Evolutionary conservation across 1,284 basidiomycete species (phyloP).

Genomic region (Tilletia horrida): DNA sequence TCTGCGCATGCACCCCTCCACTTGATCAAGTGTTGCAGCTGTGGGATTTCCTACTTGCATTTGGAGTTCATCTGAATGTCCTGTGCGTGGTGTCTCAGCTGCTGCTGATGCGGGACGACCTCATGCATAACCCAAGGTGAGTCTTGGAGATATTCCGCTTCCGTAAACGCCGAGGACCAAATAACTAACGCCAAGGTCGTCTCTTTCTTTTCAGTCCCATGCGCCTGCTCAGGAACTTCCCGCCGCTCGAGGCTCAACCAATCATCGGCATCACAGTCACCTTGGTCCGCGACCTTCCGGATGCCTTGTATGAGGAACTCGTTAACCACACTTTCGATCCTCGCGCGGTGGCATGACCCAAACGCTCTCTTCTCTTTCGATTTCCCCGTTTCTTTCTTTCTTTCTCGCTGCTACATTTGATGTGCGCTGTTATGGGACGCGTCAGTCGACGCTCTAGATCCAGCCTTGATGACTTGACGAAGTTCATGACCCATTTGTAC

Average conservation of each 20-base stretch:
- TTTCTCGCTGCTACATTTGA: too few relatives aligned
- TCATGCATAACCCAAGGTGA: conserved; percentile 78
- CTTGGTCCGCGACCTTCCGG: conserved; percentile 81
- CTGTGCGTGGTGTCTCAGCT: conserved; percentile 93
- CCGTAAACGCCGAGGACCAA: conserved; percentile 6
- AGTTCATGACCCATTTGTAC: too few relatives aligned
- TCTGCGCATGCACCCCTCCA: conserved; percentile 94
- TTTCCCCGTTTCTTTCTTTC: too few relatives aligned
- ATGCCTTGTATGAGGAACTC: conserved; percentile 56
- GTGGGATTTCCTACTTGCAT: conserved; percentile 96
- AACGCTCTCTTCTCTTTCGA: too few relatives aligned
- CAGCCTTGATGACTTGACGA: too few relatives aligned
- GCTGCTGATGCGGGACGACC: conserved; percentile 78
- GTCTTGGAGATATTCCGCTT: conserved; percentile 35
- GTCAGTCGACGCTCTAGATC: too few relatives aligned
- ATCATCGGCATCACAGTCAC: conserved; percentile 90
- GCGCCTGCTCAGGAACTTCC: conserved; percentile 89
- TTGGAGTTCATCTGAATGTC: conserved; percentile 91
- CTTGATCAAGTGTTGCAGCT: conserved; percentile 86
- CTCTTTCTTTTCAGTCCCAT: conserved; percentile 67
- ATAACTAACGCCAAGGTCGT: background rate
- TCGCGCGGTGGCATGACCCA: conserved; percentile 5
- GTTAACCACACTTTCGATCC: conserved; percentile 32
- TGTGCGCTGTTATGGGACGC: too few relatives aligned
- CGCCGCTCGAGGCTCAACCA: conserved; percentile 77